Evolutionary conservation across 1,284 basidiomycete genomes (phyloP).

Genomic region (Irpex sp.): DNA sequence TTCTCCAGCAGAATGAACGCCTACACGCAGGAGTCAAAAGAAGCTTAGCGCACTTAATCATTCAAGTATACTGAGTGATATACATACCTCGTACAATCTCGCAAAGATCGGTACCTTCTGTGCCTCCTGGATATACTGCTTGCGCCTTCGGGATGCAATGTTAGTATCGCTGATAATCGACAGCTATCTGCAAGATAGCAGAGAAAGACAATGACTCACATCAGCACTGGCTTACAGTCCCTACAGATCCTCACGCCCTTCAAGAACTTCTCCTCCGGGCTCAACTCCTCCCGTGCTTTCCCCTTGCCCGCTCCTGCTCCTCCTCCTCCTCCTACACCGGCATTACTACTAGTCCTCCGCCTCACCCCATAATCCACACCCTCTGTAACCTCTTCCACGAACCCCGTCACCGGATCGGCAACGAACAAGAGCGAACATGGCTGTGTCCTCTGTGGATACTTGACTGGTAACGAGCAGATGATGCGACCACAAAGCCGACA

Average conservation of each 20-base stretch:
- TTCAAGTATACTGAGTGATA: background rate
- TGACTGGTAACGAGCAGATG: conserved; percentile 87
- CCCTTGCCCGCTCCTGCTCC: conserved; percentile 26
- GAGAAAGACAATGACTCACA: conserved; percentile 45
- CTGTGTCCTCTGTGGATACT: conserved; percentile 62
- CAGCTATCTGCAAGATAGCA: background rate
- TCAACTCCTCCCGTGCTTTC: conserved; percentile 27
- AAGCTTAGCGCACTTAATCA: background rate
- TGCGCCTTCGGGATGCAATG: conserved; percentile 45
- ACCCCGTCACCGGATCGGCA: conserved; percentile 69
- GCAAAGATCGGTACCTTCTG: conserved; percentile 59
- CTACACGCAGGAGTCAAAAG: conserved; percentile 28
- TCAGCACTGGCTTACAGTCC: conserved; percentile 73
- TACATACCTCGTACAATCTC: conserved; percentile 65
- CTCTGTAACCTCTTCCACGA: conserved; percentile 83
- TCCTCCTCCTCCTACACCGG: background rate
- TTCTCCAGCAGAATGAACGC: conserved; percentile 75
- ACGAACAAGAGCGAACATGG: conserved; percentile 80
- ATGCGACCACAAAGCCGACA: conserved; percentile 93
- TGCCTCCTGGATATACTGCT: conserved; percentile 78
- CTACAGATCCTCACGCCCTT: conserved; percentile 84
- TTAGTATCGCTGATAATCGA: background rate
- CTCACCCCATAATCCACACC: conserved; percentile 83
- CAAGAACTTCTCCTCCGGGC: conserved; percentile 74
- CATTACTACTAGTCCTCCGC: conserved; percentile 31